Percentiles rank a stretch among this genome's conserved stretches.
phyloP scores from a whole-genome alignment of 2,329 filamentous ascomycete genomes.

The Blastomyces gilchristii region DNA sequence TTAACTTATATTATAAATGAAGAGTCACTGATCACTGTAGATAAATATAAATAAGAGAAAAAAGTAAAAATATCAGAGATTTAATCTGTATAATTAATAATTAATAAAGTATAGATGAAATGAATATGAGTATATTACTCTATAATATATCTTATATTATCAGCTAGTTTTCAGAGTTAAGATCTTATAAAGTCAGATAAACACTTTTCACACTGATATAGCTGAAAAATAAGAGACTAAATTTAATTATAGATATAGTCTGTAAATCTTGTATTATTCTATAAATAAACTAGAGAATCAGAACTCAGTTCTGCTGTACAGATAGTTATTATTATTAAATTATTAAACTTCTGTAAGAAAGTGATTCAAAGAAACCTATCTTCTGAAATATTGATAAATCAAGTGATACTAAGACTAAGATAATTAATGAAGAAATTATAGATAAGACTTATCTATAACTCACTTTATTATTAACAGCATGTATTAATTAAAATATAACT shows the following conservation, averaged over 20 bases:
- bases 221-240: neutral
- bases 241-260: neutral
- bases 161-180: neutral
- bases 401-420: too few species aligned
- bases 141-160: neutral
- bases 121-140: neutral
- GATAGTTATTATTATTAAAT: too few species aligned
- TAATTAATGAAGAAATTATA: neutral
- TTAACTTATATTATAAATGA: too few species aligned
- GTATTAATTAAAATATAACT: too few species aligned
- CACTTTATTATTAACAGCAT: too few species aligned
- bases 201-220: neutral
- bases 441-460: too few species aligned
- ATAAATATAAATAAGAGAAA: neutral
- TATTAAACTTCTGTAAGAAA: too few species aligned
- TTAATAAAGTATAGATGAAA: neutral
- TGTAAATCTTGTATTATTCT: neutral
- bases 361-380: too few species aligned
- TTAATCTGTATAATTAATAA: slow-evolving; percentile 1
- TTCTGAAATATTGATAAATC: too few species aligned
- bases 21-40: neutral
- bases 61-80: neutral
- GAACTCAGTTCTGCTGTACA: neutral
- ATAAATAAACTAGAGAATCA: neutral
- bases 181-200: neutral